Evolutionary conservation across 75 land plant genomes (phyloP).

Genomic region (Cupressus sempervirens): DNA sequence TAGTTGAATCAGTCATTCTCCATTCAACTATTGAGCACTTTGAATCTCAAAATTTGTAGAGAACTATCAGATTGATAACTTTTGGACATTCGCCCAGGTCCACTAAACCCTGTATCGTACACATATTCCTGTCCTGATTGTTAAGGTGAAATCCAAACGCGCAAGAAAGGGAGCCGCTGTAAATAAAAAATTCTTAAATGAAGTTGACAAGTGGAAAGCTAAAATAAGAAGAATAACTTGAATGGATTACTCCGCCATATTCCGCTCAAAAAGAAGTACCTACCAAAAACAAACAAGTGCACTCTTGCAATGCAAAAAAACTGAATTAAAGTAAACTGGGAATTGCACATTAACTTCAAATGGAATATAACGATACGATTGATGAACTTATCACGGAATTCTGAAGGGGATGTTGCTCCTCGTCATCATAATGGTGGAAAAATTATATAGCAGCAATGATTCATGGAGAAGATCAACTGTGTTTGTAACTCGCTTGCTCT

Average conservation of each 20-base stretch:
- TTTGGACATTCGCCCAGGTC: not conserved
- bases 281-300: not conserved
- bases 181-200: not conserved
- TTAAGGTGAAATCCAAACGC: not conserved
- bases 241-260: not conserved
- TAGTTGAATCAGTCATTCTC: no score
- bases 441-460: not conserved
- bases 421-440: not conserved
- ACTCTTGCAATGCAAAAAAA: not conserved
- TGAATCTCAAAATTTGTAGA: not conserved
- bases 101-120: not conserved
- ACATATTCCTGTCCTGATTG: not conserved
- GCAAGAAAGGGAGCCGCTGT: not conserved
- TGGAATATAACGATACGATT: not conserved
- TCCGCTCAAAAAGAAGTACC: not conserved
- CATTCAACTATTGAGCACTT: not conserved
- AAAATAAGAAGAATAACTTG: not conserved
- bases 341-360: not conserved
- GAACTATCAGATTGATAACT: no score
- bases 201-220: not conserved
- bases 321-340: not conserved
- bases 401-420: not conserved
- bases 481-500: not conserved
- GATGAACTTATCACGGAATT: not conserved
- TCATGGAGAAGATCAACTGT: not conserved